Evolutionary conservation across 164 flowering plant genomes (phyloP).

Genomic region (Stephania japonica): DNA sequence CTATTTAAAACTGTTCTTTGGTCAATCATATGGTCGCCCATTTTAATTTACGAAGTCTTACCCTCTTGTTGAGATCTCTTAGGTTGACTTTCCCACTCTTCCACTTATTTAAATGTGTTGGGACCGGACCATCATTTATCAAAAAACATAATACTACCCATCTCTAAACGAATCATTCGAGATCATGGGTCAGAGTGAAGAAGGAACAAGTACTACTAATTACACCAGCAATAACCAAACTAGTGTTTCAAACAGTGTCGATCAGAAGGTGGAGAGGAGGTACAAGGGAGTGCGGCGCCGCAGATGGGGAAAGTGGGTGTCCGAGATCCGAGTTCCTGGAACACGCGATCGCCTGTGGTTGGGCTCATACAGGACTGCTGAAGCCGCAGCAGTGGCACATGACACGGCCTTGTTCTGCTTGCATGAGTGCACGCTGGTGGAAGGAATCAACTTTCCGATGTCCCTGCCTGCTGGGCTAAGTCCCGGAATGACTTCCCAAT

Average conservation of each 20-base stretch:
- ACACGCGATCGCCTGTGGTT: slow-evolving; percentile 61
- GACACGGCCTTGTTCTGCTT: slow-evolving; percentile 57
- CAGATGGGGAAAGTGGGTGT: slow-evolving; percentile 85
- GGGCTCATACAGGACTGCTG: slow-evolving; percentile 57
- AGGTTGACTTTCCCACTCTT: slow-evolving; percentile 3
- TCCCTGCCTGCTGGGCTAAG: slow-evolving; percentile 20
- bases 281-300: slow-evolving; percentile 52
- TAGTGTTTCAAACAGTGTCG: background rate
- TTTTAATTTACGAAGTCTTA: background rate
- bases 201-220: background rate
- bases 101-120: background rate
- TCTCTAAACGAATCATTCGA: too few relatives aligned
- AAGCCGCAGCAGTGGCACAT: slow-evolving; percentile 68
- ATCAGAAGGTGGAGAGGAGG: slow-evolving; percentile 15
- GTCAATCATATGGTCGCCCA: background rate
- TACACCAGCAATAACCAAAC: background rate
- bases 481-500: slow-evolving; percentile 47
- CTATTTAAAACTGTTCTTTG: background rate
- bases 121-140: background rate
- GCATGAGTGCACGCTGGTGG: slow-evolving; percentile 24
- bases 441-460: slow-evolving; percentile 45
- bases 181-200: background rate
- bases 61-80: background rate
- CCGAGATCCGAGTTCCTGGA: slow-evolving; percentile 66
- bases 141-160: background rate